phyloP scores from a whole-genome alignment of 2,329 filamentous ascomycete genomes.

The Ophiostoma novo-ulmi region DNA sequence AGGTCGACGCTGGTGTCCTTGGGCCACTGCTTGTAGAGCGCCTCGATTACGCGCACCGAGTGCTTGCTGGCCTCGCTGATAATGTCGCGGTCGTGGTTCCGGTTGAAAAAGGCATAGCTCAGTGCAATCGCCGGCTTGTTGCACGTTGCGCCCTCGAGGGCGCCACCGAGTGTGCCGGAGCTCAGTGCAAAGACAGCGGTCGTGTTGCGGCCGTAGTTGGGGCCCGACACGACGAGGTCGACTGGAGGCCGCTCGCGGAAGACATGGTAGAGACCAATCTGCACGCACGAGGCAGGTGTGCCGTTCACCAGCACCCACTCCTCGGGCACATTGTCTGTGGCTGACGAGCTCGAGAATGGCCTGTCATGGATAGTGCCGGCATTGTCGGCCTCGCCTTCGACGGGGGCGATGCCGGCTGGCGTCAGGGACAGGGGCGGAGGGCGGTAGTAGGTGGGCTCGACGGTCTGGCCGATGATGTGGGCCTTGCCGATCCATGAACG shows the following conservation, averaged over 20 bases:
- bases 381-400: slow-evolving; percentile 37
- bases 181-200: slow-evolving; percentile 74
- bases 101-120: slow-evolving; percentile 82
- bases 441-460: slow-evolving; percentile 80
- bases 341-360: slow-evolving; percentile 34
- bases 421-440: slow-evolving; percentile 40
- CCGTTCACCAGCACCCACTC: slow-evolving; percentile 81
- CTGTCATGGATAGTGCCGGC: slow-evolving; percentile 64
- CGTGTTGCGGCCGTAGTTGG: slow-evolving; percentile 79
- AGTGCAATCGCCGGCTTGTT: slow-evolving; percentile 69
- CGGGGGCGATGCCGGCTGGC: slow-evolving; percentile 36
- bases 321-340: slow-evolving; percentile 39
- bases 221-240: slow-evolving; percentile 72
- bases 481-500: slow-evolving; percentile 98
- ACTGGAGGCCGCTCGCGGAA: slow-evolving; percentile 66
- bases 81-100: slow-evolving; percentile 75
- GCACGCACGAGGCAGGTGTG: slow-evolving; percentile 73
- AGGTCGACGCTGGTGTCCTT: slow-evolving; percentile 64
- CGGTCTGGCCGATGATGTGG: slow-evolving; percentile 84
- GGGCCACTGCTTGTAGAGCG: slow-evolving; percentile 70
- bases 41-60: slow-evolving; percentile 71
- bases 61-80: slow-evolving; percentile 72
- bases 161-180: slow-evolving; percentile 71
- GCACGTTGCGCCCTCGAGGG: slow-evolving; percentile 71
- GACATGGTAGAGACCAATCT: slow-evolving; percentile 77